A percentile compares a stretch with the other conserved stretches of the same genome.
phyloP scores from a whole-genome alignment of 1,284 basidiomycete species.

The Cryptococcus deneoformans region DNA sequence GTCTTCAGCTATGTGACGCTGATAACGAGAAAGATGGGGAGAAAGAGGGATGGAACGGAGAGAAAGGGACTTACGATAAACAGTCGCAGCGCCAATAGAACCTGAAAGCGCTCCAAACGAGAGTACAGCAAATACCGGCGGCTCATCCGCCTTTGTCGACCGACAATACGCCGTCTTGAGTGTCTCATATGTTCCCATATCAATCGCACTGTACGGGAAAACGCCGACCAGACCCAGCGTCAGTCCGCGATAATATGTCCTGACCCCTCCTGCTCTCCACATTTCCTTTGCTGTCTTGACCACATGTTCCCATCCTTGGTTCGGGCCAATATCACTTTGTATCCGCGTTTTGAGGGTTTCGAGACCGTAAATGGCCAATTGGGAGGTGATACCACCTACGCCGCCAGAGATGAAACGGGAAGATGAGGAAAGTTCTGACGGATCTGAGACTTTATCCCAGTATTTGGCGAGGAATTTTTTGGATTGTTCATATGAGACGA shows the following conservation, averaged over 20 bases:
- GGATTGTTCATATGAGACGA: slow-evolving; percentile 90
- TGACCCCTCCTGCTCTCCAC: slow-evolving; percentile 69
- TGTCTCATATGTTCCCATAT: slow-evolving; percentile 93
- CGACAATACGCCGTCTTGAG: slow-evolving; percentile 78
- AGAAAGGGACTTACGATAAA: slow-evolving; percentile 59
- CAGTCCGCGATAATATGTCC: slow-evolving; percentile 88
- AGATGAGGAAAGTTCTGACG: slow-evolving; percentile 82
- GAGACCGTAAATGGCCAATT: slow-evolving; percentile 60
- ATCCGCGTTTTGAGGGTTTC: slow-evolving; percentile 73
- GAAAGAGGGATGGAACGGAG: background rate
- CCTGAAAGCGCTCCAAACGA: slow-evolving; percentile 87
- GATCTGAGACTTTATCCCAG: slow-evolving; percentile 85
- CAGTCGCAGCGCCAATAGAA: slow-evolving; percentile 84
- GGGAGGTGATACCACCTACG: slow-evolving; percentile 89
- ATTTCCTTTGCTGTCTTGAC: slow-evolving; percentile 63
- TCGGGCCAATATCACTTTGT: slow-evolving; percentile 71
- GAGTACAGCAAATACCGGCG: slow-evolving; percentile 74
- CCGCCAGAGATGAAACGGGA: slow-evolving; percentile 95
- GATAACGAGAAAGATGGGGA: background rate
- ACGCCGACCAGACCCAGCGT: slow-evolving; percentile 86
- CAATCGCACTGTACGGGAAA: slow-evolving; percentile 85
- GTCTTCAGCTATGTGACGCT: background rate
- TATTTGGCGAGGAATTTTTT: slow-evolving; percentile 93
- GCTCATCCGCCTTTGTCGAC: slow-evolving; percentile 77
- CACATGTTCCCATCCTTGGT: slow-evolving; percentile 60